Conservation (phyloP, 129 eudicot genomes). For the Centrapalus pauciflorus region DNA sequence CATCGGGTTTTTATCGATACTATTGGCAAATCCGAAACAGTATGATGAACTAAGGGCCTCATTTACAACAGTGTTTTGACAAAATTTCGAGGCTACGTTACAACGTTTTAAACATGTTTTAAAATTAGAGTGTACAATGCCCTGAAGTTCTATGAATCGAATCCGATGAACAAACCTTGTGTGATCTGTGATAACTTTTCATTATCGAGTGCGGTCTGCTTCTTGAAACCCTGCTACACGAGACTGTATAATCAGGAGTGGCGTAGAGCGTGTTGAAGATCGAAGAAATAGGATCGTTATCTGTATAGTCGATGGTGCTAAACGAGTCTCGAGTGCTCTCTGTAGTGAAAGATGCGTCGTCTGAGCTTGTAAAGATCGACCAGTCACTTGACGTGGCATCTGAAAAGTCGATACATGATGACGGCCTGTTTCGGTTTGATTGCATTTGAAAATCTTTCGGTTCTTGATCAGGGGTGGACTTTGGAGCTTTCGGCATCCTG, state of each 20-base stretch:
- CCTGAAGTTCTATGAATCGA: slow-evolving; percentile 13
- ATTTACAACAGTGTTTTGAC: slow-evolving; percentile 14
- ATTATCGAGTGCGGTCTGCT: background rate
- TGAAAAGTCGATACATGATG: slow-evolving; percentile 46
- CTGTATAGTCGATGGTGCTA: slow-evolving; percentile 61
- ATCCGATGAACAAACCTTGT: background rate
- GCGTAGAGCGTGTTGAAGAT: slow-evolving; percentile 45
- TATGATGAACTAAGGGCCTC: slow-evolving; percentile 16
- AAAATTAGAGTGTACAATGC: slow-evolving; percentile 4
- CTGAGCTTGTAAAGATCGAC: slow-evolving; percentile 89
- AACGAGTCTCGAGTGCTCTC: slow-evolving; percentile 98
- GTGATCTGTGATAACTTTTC: background rate
- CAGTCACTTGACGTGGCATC: slow-evolving; percentile 82
- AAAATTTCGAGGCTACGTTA: slow-evolving; percentile 25
- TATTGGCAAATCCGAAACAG: too few species aligned
- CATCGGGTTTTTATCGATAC: too few species aligned
- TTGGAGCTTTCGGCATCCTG: slow-evolving; percentile 40
- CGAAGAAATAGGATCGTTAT: slow-evolving; percentile 61
- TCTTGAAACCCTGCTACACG: background rate
- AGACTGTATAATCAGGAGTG: slow-evolving; percentile 26
- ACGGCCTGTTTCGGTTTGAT: slow-evolving; percentile 29
- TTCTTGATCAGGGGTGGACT: slow-evolving; percentile 37
- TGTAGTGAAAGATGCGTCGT: slow-evolving; percentile 88
- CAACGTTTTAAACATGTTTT: background rate
- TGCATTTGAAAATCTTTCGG: slow-evolving; percentile 21